phyloP scores from a whole-genome alignment of 805 yeast species.

The Starmerella bombi region DNA sequence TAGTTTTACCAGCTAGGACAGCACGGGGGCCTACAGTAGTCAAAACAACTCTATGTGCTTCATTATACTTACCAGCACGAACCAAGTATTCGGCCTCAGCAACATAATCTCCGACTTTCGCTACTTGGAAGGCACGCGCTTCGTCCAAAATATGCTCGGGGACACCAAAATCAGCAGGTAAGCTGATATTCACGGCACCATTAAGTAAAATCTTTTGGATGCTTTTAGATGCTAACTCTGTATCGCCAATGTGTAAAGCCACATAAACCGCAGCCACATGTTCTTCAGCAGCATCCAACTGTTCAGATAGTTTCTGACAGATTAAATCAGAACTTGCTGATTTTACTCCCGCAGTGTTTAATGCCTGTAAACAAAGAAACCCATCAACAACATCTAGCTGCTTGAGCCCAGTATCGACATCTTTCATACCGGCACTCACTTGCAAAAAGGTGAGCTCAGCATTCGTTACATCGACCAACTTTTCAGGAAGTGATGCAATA shows the following conservation, averaged over 20 bases:
- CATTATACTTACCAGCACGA: constrained; percentile 43
- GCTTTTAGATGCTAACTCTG: constrained; percentile 28
- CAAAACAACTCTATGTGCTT: constrained; percentile 50
- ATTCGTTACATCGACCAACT: background rate
- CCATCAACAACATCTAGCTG: constrained; percentile 12
- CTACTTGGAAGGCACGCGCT: constrained; percentile 47
- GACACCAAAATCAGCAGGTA: constrained; percentile 26
- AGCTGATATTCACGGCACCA: constrained; percentile 21
- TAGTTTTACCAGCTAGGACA: constrained; percentile 37
- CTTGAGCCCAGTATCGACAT: constrained; percentile 9
- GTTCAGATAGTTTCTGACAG: constrained; percentile 9
- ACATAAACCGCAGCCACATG: constrained; percentile 53
- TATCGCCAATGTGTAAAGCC: constrained; percentile 42
- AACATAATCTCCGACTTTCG: constrained; percentile 38
- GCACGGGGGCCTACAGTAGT: constrained; percentile 58
- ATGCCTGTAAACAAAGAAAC: constrained; percentile 19
- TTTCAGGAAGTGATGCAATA: constrained; percentile 4
- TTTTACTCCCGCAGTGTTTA: background rate
- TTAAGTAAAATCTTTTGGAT: constrained; percentile 6
- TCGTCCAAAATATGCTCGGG: constrained; percentile 34
- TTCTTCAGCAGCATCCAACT: constrained; percentile 31
- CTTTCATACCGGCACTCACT: constrained; percentile 7
- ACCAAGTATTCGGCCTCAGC: constrained; percentile 50
- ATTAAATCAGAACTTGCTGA: constrained; percentile 9
- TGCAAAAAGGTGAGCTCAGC: constrained; percentile 17